Base-by-base conservation (phyloP, 2,329 filamentous ascomycete genomes). In the Arthrobotrys musiformis region DNA sequence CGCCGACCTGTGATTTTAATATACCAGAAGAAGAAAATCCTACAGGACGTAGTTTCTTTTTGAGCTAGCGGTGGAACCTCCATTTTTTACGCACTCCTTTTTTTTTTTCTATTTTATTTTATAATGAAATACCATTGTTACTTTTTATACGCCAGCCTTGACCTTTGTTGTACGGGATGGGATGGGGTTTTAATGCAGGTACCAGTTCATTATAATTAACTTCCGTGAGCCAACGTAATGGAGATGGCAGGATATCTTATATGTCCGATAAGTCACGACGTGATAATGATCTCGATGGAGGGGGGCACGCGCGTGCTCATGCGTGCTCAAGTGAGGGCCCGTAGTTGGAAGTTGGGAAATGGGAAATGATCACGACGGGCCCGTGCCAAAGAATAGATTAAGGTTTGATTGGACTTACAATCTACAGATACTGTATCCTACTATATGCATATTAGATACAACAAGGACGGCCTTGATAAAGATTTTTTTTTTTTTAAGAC, bases 1-100 rank as follows among this genome's bases (percentile, higher is more conserved):
- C 61, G 74, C 74, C 54, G 74, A 78, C 44, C 66, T 77, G 66
- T 77, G 60, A 77, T 56, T 6, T 54, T n/a, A n/a, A n/a, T n/a
- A n/a, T n/a, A n/a, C n/a, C n/a, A n/a, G n/a, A n/a, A n/a, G n/a
- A n/a, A n/a, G n/a, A 60, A 40, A 22, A 40, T 40, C 26, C 35
- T 37, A 66, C 48, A 54, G 37, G 50, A 35, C 5, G 44, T 69
- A 37, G 56, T 24, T 30, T 52, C 7, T 6, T 42, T n/a, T 48
- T 68, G 35, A 56, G 50, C 63, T 52, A 62, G 60, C 19, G 56
- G 26, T 58, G 40, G 40, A 15, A n/a, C 48, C 13, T 48, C 60
- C n/a, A 35, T 58, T 52, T 52, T 13, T 46, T 46, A 5, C 30
- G 30, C 50, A 9, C 28, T 64, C 17, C 46, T 50, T 37, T 56